These are phyloP conservation scores for Pyracantha coccinea DNA, from an alignment of 331 rosid genomes.

Conservation along the genomic window DNA sequence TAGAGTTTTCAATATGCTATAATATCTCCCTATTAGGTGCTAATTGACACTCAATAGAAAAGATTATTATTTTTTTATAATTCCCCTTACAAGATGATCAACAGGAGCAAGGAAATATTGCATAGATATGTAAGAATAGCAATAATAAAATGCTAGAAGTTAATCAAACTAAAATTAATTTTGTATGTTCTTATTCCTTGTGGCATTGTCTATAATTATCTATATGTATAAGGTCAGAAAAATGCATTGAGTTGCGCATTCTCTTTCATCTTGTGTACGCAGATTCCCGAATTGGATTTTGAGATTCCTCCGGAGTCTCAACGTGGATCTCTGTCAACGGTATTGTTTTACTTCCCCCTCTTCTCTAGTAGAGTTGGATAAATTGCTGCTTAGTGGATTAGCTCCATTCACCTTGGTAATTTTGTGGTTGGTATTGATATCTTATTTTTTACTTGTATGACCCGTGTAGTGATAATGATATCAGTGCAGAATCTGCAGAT, in stretches of 20 bases:
- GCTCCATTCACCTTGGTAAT: background rate
- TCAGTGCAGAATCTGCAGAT: background rate
- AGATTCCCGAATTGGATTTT: conserved; percentile 90
- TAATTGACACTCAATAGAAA: background rate
- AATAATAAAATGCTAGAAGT: background rate
- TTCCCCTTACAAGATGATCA: background rate
- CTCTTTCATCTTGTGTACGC: conserved; percentile 18
- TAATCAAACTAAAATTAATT: background rate
- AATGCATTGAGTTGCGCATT: conserved; percentile 1
- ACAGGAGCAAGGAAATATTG: background rate
- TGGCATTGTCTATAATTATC: background rate
- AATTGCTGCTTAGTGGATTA: background rate
- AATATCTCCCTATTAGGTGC: background rate
- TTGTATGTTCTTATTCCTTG: background rate
- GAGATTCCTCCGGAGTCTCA: conserved; percentile 98
- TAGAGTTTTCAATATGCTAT: background rate
- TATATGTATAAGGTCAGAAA: background rate
- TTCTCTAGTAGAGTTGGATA: background rate
- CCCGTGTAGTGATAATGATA: background rate
- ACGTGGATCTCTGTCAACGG: conserved; percentile 84
- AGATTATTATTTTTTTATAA: background rate
- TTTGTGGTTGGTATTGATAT: background rate
- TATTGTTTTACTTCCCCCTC: conserved; percentile 21
- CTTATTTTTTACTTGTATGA: background rate
- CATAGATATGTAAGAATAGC: background rate